Conservation (phyloP, 495 filamentous ascomycete species). For the Evernia prunastri region DNA sequence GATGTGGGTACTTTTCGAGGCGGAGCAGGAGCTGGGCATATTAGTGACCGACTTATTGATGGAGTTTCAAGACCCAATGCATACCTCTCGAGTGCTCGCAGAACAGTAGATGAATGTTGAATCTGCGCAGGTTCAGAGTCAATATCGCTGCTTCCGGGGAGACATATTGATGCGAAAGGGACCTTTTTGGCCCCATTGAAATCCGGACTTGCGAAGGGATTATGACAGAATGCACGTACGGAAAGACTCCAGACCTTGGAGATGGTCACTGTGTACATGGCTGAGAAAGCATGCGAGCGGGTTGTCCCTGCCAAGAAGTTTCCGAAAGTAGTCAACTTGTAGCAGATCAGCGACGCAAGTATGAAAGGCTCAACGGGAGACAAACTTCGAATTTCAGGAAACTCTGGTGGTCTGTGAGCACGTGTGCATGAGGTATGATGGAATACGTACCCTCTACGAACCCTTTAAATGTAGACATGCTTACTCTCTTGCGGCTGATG, state of each 20-base stretch:
- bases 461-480: constrained; percentile 79
- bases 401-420: constrained; percentile 41
- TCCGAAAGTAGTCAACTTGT: constrained; percentile 78
- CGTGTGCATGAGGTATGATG: constrained; percentile 15
- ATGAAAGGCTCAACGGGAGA: background rate
- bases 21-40: constrained; percentile 54
- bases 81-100: constrained; percentile 68
- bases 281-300: constrained; percentile 85
- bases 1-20: constrained; percentile 69
- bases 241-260: constrained; percentile 68
- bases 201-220: too few species aligned
- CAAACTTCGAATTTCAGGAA: constrained; percentile 61
- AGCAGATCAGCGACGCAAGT: constrained; percentile 6
- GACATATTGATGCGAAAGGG: background rate
- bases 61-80: background rate
- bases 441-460: constrained; percentile 48
- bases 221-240: background rate
- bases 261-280: constrained; percentile 90
- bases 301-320: constrained; percentile 44
- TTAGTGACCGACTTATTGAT: constrained; percentile 15
- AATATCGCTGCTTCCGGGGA: background rate
- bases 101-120: constrained; percentile 81
- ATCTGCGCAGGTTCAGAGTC: background rate
- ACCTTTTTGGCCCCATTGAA: too few species aligned
- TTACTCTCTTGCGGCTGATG: background rate